phyloP scores from a whole-genome alignment of 306 rosid species.

The Lupinus albus region DNA sequence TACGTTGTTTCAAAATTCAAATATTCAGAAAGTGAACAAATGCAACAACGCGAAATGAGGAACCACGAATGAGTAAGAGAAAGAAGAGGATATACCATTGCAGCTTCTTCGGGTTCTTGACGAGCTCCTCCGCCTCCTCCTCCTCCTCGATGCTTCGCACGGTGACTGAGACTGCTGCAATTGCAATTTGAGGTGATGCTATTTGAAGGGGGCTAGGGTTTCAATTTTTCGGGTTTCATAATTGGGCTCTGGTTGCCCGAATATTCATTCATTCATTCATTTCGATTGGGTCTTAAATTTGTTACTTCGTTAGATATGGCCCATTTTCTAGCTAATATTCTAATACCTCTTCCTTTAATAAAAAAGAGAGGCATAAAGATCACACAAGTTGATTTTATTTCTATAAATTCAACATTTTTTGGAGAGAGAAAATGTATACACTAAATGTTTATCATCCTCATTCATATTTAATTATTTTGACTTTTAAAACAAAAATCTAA shows the following conservation, averaged over 20 bases:
- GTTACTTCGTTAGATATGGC: background rate
- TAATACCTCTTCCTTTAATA: too few species aligned
- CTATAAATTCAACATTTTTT: too few species aligned
- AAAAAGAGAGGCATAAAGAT: too few species aligned
- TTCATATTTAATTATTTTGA: too few species aligned
- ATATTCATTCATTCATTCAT: background rate
- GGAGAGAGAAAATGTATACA: too few species aligned
- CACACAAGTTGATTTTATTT: too few species aligned
- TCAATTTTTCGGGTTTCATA: background rate
- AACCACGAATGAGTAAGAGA: too few species aligned
- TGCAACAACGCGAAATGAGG: background rate
- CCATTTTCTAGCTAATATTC: background rate
- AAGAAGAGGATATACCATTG: constrained; percentile 39
- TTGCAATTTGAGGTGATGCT: background rate
- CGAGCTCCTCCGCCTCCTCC: constrained; percentile 10
- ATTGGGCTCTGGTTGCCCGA: constrained; percentile 6
- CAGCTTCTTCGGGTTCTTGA: constrained; percentile 26
- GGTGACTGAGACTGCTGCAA: background rate
- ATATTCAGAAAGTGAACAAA: background rate
- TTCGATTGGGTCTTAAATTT: background rate
- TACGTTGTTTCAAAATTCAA: background rate
- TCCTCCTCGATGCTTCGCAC: background rate
- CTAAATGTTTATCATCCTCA: too few species aligned
- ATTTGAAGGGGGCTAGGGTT: constrained; percentile 36
- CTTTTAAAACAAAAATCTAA: too few species aligned